phyloP scores from a whole-genome alignment of 2,329 filamentous ascomycete species.

The Nemania sp. region DNA sequence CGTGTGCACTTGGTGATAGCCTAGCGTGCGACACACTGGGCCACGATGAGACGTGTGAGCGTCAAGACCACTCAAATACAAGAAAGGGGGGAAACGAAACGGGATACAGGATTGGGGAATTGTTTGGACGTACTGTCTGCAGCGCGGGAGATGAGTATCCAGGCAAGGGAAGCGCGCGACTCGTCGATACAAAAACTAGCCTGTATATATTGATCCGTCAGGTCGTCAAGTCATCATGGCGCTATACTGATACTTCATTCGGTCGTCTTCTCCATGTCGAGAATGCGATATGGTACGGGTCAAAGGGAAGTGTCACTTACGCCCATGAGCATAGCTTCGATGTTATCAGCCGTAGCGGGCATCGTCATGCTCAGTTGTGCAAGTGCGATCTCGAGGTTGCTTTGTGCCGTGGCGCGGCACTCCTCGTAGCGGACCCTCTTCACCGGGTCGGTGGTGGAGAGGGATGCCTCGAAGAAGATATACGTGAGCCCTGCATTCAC shows the following conservation, averaged over 20 bases:
- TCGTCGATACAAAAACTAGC: slow-evolving; percentile 37
- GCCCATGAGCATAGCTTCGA: slow-evolving; percentile 52
- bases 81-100: not conserved
- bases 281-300: too few relatives aligned
- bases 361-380: slow-evolving; percentile 49
- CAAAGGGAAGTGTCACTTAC: slow-evolving; percentile 37
- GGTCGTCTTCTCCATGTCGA: too few relatives aligned
- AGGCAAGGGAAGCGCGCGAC: slow-evolving; percentile 38
- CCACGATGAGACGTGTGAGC: not conserved
- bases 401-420: slow-evolving; percentile 36
- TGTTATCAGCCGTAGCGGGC: slow-evolving; percentile 51
- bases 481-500: slow-evolving; percentile 40
- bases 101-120: not conserved
- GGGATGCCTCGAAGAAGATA: slow-evolving; percentile 39
- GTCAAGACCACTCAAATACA: too few relatives aligned
- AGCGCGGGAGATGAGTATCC: slow-evolving; percentile 37
- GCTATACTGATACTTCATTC: too few relatives aligned
- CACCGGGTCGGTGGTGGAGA: slow-evolving; percentile 27
- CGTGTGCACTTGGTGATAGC: slow-evolving; percentile 38
- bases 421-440: slow-evolving; percentile 35
- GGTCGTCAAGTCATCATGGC: not conserved
- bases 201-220: not conserved
- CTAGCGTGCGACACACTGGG: slow-evolving; percentile 38
- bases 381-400: slow-evolving; percentile 39
- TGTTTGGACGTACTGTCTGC: slow-evolving; percentile 32